phyloP scores from a whole-genome alignment of 2,329 filamentous ascomycete genomes.

The Diaporthe humulicola region DNA sequence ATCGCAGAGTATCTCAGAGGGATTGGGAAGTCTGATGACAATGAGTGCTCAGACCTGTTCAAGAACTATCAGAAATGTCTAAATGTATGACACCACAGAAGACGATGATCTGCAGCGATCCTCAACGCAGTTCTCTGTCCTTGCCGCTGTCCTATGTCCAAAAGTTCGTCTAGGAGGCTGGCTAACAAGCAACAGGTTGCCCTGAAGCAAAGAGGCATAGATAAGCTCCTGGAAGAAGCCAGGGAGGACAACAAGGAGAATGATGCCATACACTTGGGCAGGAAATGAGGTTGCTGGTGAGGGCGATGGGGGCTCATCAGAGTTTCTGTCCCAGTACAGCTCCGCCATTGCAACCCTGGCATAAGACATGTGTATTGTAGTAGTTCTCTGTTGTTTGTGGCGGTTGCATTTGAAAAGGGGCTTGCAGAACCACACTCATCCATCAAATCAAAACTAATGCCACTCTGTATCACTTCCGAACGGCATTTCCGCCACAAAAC shows the following conservation, averaged over 20 bases:
- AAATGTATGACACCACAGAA: constrained; percentile 67
- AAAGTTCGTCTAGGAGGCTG: constrained; percentile 6
- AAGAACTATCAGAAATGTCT: constrained; percentile 90
- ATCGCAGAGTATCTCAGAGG: constrained; percentile 89
- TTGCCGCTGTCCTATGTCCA: background rate
- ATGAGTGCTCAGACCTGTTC: constrained; percentile 88
- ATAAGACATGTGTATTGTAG: background rate
- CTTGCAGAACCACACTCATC: background rate
- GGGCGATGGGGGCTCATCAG: background rate
- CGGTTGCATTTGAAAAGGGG: background rate
- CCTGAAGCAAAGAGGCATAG: constrained; percentile 90
- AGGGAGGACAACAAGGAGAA: constrained; percentile 91
- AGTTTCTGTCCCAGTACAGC: background rate
- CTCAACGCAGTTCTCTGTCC: constrained; percentile 1
- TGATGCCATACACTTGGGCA: constrained; percentile 77
- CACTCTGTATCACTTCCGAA: background rate
- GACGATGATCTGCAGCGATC: background rate
- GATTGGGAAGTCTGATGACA: constrained; percentile 79
- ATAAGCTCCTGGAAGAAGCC: constrained; percentile 92
- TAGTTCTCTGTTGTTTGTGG: background rate
- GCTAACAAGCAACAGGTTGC: constrained; percentile 73
- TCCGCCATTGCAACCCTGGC: background rate
- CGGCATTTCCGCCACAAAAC: background rate
- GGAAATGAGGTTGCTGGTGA: constrained; percentile 48
- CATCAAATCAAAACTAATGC: background rate